Conservation (phyloP, 2,329 filamentous ascomycete genomes). For the Neocatenulostroma microsporum region DNA sequence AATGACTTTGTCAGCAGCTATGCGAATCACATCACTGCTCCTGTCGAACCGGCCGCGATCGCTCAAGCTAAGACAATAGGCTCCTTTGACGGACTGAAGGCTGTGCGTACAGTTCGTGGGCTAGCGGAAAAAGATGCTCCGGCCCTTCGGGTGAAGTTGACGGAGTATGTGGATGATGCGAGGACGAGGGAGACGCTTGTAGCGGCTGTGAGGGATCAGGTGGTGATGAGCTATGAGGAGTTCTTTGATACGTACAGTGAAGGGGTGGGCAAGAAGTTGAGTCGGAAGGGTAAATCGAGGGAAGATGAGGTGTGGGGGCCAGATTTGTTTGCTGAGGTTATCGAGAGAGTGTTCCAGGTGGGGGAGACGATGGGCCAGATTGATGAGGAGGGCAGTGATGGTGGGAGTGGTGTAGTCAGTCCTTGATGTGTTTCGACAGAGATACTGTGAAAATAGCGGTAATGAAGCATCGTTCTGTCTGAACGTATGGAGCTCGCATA, state of each 20-base stretch:
- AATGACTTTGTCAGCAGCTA: constrained; percentile 58
- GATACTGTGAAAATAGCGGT: too few species aligned
- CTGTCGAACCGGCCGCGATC: constrained; percentile 26
- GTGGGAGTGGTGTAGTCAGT: constrained; percentile 16
- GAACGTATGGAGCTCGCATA: too few species aligned
- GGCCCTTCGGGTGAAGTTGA: constrained; percentile 48
- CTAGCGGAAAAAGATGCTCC: constrained; percentile 53
- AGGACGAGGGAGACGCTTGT: constrained; percentile 59
- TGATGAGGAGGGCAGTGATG: constrained; percentile 24
- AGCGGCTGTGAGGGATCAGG: constrained; percentile 56
- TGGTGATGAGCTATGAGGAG: constrained; percentile 55
- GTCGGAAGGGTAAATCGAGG: constrained; percentile 51
- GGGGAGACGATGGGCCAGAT: constrained; percentile 35
- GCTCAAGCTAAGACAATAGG: constrained; percentile 12
- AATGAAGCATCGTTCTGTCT: too few species aligned
- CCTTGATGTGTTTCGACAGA: too few species aligned
- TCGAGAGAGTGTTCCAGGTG: constrained; percentile 51
- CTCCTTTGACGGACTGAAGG: constrained; percentile 26
- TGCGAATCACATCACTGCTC: constrained; percentile 49
- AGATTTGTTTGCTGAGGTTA: constrained; percentile 57
- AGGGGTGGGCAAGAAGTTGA: constrained; percentile 25
- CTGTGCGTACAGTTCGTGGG: constrained; percentile 40
- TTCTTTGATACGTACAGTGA: constrained; percentile 52
- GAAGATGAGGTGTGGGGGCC: constrained; percentile 59
- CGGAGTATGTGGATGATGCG: constrained; percentile 57